Percentiles rank a stretch among this genome's conserved stretches.
Evolutionary conservation across 257 asterid genomes (phyloP).

Genomic region (Salvia splendens): DNA sequence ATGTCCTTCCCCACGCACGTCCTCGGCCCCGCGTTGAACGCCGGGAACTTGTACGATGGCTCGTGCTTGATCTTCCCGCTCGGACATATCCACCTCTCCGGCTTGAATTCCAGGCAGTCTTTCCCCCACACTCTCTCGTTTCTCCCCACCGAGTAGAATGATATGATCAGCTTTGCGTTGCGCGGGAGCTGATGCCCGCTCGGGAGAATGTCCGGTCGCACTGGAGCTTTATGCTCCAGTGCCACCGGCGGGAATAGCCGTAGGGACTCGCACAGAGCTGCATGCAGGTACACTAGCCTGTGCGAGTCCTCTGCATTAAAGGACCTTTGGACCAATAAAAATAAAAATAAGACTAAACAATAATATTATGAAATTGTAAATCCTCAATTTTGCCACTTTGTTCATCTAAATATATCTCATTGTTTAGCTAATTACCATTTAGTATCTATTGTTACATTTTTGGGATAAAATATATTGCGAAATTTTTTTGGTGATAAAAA

Average conservation of each 20-base stretch:
- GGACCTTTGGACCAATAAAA: too few species aligned
- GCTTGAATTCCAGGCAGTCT: slow-evolving; percentile 47
- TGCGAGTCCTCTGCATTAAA: slow-evolving; percentile 35
- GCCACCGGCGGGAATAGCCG: slow-evolving; percentile 48
- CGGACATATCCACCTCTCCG: slow-evolving; percentile 41
- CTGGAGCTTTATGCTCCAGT: slow-evolving; percentile 41
- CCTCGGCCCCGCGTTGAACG: slow-evolving; percentile 50
- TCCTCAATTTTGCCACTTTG: too few species aligned
- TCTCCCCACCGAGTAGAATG: slow-evolving; percentile 44
- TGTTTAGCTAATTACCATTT: too few species aligned
- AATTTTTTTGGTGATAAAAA: too few species aligned
- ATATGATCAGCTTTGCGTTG: slow-evolving; percentile 30
- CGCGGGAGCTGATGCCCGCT: slow-evolving; percentile 36
- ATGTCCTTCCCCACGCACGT: slow-evolving; percentile 48
- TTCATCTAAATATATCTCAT: too few species aligned
- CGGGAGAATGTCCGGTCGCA: slow-evolving; percentile 36
- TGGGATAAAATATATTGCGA: too few species aligned
- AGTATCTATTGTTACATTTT: too few species aligned
- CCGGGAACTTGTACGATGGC: slow-evolving; percentile 48
- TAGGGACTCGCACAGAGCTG: slow-evolving; percentile 50
- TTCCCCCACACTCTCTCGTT: slow-evolving; percentile 53
- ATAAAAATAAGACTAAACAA: too few species aligned
- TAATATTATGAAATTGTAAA: too few species aligned
- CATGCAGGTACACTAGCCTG: slow-evolving; percentile 44
- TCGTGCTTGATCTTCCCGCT: slow-evolving; percentile 34